Evolutionary conservation across 169 alveolate species (phyloP).

Genomic region (Plasmodium yoelii): DNA sequence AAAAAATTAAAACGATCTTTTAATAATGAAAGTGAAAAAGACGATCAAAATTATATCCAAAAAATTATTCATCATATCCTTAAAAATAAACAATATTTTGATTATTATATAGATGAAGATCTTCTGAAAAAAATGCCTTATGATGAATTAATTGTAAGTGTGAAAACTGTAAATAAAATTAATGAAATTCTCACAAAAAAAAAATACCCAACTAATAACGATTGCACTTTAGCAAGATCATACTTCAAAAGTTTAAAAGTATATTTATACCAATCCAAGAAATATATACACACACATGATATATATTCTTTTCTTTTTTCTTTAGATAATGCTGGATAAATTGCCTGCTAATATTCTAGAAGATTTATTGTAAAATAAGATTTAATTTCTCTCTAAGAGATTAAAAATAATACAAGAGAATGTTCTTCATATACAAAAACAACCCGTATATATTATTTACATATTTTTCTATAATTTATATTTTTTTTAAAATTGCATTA

Average conservation of each 20-base stretch:
- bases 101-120: slow-evolving; percentile 42
- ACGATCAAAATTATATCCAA: slow-evolving; percentile 23
- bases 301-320: background rate
- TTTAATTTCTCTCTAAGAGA: background rate
- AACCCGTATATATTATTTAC: background rate
- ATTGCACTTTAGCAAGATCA: background rate
- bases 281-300: background rate
- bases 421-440: no score
- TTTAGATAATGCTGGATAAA: slow-evolving; percentile 25
- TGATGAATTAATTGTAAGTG: slow-evolving; percentile 63
- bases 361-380: slow-evolving; percentile 8
- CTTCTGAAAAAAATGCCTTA: slow-evolving; percentile 35
- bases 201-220: background rate
- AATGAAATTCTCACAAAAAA: slow-evolving; percentile 1
- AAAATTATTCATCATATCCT: slow-evolving; percentile 57
- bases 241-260: background rate
- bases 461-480: background rate
- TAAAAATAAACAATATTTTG: slow-evolving; percentile 27
- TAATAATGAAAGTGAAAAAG: slow-evolving; percentile 24
- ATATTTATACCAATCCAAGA: background rate
- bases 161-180: background rate
- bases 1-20: slow-evolving; percentile 42
- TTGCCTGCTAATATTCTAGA: slow-evolving; percentile 23
- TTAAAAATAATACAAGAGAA: no score
- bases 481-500: no score